A percentile compares a stretch with the other conserved stretches of the same genome.
These are phyloP conservation scores for Herpetomonas tarakana DNA, from an alignment of 208 protist genomes.

Conservation along the genomic window DNA sequence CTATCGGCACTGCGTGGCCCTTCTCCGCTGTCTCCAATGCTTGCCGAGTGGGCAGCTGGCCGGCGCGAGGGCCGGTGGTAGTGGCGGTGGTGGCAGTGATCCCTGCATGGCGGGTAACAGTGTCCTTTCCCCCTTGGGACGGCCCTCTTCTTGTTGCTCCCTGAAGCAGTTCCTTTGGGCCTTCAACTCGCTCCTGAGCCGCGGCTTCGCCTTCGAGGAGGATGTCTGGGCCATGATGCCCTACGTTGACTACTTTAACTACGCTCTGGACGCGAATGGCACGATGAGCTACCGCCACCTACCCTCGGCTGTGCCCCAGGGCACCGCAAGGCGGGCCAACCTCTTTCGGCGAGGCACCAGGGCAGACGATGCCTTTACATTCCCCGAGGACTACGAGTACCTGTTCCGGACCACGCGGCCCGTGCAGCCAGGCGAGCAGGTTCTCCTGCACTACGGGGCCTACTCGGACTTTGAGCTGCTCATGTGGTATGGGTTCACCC, in stretches of 20 bases:
- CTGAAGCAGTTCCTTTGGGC: conserved; percentile 73
- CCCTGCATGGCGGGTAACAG: background rate
- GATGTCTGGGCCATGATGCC: conserved; percentile 91
- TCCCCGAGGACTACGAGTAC: conserved; percentile 36
- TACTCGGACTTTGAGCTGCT: conserved; percentile 88
- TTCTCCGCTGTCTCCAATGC: conserved; percentile 27
- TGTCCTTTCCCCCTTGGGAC: background rate
- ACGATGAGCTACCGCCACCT: conserved; percentile 41
- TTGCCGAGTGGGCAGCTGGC: conserved; percentile 5
- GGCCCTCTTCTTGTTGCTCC: conserved; percentile 15
- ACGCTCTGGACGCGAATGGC: conserved; percentile 63
- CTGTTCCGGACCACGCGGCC: conserved; percentile 45
- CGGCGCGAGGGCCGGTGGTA: background rate
- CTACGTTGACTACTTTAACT: conserved; percentile 93
- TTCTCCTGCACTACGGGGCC: conserved; percentile 80
- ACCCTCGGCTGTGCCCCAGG: background rate
- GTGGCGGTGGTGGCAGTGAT: background rate
- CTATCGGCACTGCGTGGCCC: conserved; percentile 32
- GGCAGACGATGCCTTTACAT: conserved; percentile 10
- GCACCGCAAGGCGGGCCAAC: conserved; percentile 9
- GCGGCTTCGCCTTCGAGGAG: conserved; percentile 75
- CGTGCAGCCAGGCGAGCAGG: conserved; percentile 47
- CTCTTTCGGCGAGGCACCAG: background rate
- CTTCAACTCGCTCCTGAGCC: conserved; percentile 85
- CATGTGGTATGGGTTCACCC: conserved; percentile 90